phyloP scores from a whole-genome alignment of 202 grass and related monocot species.

The Alloteropsis angusta region DNA sequence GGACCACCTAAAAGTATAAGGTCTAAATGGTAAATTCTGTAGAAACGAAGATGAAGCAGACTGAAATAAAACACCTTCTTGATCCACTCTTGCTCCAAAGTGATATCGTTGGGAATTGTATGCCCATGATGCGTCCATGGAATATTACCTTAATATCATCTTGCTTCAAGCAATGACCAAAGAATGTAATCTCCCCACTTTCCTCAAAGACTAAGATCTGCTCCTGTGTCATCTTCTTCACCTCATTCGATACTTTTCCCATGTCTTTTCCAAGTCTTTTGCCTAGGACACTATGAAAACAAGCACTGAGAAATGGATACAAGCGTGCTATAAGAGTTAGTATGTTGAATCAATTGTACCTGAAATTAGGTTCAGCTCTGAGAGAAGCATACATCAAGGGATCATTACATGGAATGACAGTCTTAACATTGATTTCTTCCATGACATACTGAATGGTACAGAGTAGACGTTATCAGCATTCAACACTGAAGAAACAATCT shows the following conservation, averaged over 20 bases:
- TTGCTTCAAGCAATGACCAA: constrained; percentile 78
- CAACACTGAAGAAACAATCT: constrained; percentile 6
- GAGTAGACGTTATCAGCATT: constrained; percentile 23
- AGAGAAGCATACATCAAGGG: constrained; percentile 80
- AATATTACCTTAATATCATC: constrained; percentile 85
- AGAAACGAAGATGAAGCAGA: constrained; percentile 11
- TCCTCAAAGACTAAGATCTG: constrained; percentile 81
- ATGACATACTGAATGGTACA: constrained; percentile 85
- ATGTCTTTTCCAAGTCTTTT: constrained; percentile 95
- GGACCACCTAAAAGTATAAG: constrained; percentile 53
- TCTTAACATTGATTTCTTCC: constrained; percentile 98
- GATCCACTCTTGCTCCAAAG: background rate
- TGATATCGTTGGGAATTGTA: background rate
- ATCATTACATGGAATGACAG: constrained; percentile 82
- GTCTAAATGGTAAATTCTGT: constrained; percentile 20
- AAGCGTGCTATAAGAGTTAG: background rate
- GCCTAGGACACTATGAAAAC: constrained; percentile 56
- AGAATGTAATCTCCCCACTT: constrained; percentile 58
- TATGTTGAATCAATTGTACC: constrained; percentile 40
- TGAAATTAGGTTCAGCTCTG: constrained; percentile 91
- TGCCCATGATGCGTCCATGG: background rate
- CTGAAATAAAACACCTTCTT: constrained; percentile 11
- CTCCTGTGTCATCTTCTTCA: constrained; percentile 89
- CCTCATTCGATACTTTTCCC: constrained; percentile 69
- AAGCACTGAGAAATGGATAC: constrained; percentile 11